Evolutionary conservation across 116 monocot genomes (phyloP).

Genomic region (Iris pallida): DNA sequence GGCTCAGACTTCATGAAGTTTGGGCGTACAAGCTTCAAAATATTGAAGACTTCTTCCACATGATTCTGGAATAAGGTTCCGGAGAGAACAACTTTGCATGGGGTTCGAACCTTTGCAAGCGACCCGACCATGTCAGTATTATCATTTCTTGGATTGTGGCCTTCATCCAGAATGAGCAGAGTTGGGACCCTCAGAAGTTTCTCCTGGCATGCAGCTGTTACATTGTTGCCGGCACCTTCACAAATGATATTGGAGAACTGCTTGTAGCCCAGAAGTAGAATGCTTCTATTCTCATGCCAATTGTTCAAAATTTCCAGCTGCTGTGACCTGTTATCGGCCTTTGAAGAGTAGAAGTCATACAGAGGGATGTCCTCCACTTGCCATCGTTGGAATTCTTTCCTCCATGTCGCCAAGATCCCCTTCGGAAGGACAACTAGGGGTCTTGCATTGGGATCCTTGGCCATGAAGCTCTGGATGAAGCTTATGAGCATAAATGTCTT

Average conservation of each 20-base stretch:
- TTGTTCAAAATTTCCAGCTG: constrained; percentile 58
- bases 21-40: constrained; percentile 71
- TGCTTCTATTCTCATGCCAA: constrained; percentile 64
- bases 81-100: constrained; percentile 78
- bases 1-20: constrained; percentile 52
- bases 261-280: constrained; percentile 74
- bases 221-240: constrained; percentile 17
- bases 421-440: constrained; percentile 76
- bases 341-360: constrained; percentile 73
- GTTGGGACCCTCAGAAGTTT: constrained; percentile 57
- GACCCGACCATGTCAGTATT: constrained; percentile 55
- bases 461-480: constrained; percentile 88
- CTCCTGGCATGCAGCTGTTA: constrained; percentile 49
- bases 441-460: constrained; percentile 54
- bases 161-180: constrained; percentile 89
- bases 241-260: constrained; percentile 75
- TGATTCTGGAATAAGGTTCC: constrained; percentile 86
- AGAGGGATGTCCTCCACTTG: constrained; percentile 73
- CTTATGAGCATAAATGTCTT: constrained; percentile 94
- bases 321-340: constrained; percentile 57
- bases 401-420: constrained; percentile 73
- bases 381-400: constrained; percentile 66
- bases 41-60: constrained; percentile 84
- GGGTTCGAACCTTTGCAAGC: constrained; percentile 59
- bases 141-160: constrained; percentile 75